phyloP scores from a whole-genome alignment of 768 basidiomycete genomes.

The Phanerochaete carnosa region DNA sequence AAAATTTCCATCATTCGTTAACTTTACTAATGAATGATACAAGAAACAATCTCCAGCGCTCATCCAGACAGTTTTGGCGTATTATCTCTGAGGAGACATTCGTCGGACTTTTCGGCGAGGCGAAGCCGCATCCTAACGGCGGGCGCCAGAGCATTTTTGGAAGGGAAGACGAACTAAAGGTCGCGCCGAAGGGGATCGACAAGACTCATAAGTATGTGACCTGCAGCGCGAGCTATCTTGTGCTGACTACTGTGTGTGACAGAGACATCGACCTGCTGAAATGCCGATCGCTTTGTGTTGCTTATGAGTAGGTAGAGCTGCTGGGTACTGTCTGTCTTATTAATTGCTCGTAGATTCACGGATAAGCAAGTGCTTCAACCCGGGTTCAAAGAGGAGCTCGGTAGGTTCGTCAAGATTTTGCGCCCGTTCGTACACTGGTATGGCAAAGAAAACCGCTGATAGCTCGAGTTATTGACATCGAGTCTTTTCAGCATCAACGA shows the following conservation, averaged over 20 bases:
- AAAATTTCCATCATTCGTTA: background rate
- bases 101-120: constrained; percentile 71
- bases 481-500: constrained; percentile 58
- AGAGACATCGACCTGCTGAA: constrained; percentile 93
- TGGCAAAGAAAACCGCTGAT: constrained; percentile 16
- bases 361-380: constrained; percentile 70
- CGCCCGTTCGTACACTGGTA: constrained; percentile 81
- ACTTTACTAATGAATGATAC: background rate
- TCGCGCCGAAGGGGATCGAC: constrained; percentile 84
- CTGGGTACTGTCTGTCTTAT: background rate
- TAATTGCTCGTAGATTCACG: constrained; percentile 48
- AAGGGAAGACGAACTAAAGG: constrained; percentile 82
- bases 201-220: constrained; percentile 69
- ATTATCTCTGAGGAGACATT: constrained; percentile 71
- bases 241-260: background rate
- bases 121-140: constrained; percentile 60
- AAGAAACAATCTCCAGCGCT: constrained; percentile 61
- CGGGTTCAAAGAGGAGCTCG: constrained; percentile 63
- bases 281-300: constrained; percentile 73
- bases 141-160: constrained; percentile 80
- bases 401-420: constrained; percentile 49
- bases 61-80: constrained; percentile 57
- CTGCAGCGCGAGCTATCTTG: background rate
- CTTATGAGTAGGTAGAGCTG: constrained; percentile 47
- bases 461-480: background rate